A percentile compares a stretch with the other conserved stretches of the same genome.
Conservation (phyloP, 1,284 basidiomycete genomes). For the Irpex sp. region DNA sequence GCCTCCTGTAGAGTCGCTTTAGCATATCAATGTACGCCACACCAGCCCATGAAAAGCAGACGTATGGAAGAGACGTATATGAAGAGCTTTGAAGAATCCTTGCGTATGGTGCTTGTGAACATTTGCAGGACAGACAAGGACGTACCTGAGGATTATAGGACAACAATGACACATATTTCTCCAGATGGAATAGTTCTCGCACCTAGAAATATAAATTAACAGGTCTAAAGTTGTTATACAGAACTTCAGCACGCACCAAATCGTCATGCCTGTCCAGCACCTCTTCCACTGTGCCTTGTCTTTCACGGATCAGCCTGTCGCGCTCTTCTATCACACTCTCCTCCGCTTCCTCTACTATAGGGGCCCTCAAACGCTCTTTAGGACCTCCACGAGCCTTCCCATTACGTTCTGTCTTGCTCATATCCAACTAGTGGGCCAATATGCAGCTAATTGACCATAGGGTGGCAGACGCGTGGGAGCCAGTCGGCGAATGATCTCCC, state of each 20-base stretch:
- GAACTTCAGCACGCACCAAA: slow-evolving; percentile 43
- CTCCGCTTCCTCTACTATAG: slow-evolving; percentile 4
- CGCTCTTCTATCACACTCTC: slow-evolving; percentile 28
- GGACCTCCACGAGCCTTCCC: not conserved
- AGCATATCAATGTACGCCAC: not conserved
- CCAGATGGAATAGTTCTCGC: slow-evolving; percentile 83
- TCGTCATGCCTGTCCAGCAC: slow-evolving; percentile 72
- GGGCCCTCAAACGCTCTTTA: not conserved
- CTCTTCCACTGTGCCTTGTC: slow-evolving; percentile 54
- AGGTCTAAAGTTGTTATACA: not conserved
- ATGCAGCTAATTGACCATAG: slow-evolving; percentile 9
- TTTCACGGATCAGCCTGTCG: slow-evolving; percentile 47
- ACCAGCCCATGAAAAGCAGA: not conserved
- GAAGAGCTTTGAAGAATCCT: not conserved
- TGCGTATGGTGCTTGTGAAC: not conserved
- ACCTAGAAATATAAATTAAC: slow-evolving; percentile 41
- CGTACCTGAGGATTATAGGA: slow-evolving; percentile 72
- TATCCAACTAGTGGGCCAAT: slow-evolving; percentile 21
- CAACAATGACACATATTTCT: slow-evolving; percentile 72
- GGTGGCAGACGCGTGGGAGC: slow-evolving; percentile 15
- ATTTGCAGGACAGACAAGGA: slow-evolving; percentile 1
- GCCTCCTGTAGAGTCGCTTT: slow-evolving; percentile 45
- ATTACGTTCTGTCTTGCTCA: not conserved
- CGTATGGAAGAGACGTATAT: not conserved
- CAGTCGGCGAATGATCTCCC: slow-evolving; percentile 41